A percentile compares a stretch with the other conserved stretches of the same genome.
phyloP scores from a whole-genome alignment of 495 filamentous ascomycete species.

The Letharia lupina region DNA sequence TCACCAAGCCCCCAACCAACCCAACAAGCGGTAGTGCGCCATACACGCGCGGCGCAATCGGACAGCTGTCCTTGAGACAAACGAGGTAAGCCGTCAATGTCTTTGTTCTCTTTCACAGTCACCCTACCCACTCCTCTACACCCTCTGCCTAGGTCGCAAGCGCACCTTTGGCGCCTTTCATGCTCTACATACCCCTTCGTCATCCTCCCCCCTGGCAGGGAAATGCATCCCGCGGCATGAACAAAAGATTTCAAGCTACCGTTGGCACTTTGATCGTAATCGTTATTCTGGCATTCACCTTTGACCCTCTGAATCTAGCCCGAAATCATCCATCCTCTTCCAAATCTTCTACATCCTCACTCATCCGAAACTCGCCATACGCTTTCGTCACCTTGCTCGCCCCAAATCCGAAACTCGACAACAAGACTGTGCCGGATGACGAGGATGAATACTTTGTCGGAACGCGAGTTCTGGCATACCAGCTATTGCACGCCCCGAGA shows the following conservation, averaged over 20 bases:
- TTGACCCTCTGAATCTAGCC: neutral
- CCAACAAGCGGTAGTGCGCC: neutral
- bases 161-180: neutral
- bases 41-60: neutral
- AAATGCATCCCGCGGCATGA: neutral
- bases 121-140: neutral
- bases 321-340: neutral
- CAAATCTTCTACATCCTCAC: neutral
- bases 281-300: neutral
- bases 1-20: neutral
- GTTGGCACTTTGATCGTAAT: neutral
- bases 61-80: neutral
- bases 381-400: constrained; percentile 20
- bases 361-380: neutral
- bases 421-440: constrained; percentile 8
- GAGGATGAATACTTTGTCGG: constrained; percentile 37
- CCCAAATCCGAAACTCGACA: constrained; percentile 14
- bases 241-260: neutral
- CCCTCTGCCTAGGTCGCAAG: neutral
- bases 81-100: neutral
- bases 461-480: constrained; percentile 37
- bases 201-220: neutral
- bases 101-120: neutral
- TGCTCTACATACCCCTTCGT: neutral
- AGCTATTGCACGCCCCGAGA: constrained; percentile 37